A percentile compares a stretch with the other conserved stretches of the same genome.
Evolutionary conservation across 805 yeast genomes (phyloP).

Genomic region (Yamadazyma olivae): DNA sequence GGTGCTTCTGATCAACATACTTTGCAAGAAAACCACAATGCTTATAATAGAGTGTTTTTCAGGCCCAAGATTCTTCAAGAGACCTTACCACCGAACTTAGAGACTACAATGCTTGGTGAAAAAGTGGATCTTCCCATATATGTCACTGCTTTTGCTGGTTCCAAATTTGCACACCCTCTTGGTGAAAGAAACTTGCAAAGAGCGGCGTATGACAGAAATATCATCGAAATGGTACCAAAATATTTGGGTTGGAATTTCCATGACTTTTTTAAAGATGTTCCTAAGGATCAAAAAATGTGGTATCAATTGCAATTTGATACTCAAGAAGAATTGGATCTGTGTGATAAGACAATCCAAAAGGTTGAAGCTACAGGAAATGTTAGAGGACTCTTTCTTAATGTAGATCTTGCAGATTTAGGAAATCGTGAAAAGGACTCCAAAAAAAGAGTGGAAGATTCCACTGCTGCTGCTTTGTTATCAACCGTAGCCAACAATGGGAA

Average conservation of each 20-base stretch:
- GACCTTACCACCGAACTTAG: conserved; percentile 21
- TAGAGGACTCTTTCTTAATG: conserved; percentile 31
- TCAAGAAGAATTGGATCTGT: conserved; percentile 20
- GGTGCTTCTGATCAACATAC: conserved; percentile 89
- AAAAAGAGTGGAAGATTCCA: conserved; percentile 7
- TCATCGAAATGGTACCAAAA: conserved; percentile 31
- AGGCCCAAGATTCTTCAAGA: conserved; percentile 70
- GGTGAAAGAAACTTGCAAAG: conserved; percentile 21
- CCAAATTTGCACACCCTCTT: conserved; percentile 22
- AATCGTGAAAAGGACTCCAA: conserved; percentile 43
- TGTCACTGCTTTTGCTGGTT: conserved; percentile 30
- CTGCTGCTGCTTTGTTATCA: conserved; percentile 5
- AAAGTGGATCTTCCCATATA: conserved; percentile 24
- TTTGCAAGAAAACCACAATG: conserved; percentile 80
- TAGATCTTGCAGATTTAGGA: conserved; percentile 32
- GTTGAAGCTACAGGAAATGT: conserved; percentile 23
- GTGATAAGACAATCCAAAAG: conserved; percentile 20
- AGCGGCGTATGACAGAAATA: conserved; percentile 28
- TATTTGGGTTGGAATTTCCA: conserved; percentile 21
- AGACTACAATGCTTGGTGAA: conserved; percentile 18
- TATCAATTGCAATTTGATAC: conserved; percentile 24
- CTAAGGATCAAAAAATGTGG: conserved; percentile 30
- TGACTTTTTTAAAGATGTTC: conserved; percentile 25
- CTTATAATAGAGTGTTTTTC: conserved; percentile 82
- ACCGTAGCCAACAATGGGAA: conserved; percentile 7